phyloP scores from a whole-genome alignment of 2,329 filamentous ascomycete species.

The Aspergillus jensenii region DNA sequence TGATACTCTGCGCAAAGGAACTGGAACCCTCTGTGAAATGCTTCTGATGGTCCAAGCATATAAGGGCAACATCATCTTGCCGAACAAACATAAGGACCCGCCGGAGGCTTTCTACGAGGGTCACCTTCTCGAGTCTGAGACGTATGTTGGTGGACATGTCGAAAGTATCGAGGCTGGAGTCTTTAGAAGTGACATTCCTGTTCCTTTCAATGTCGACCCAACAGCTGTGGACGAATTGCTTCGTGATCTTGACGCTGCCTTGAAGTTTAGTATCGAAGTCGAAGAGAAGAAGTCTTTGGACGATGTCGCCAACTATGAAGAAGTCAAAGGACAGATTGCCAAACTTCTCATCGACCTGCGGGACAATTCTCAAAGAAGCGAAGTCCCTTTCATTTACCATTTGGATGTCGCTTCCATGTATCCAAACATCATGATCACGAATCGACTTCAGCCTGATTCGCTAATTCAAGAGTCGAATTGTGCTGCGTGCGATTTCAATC shows the following conservation, averaged over 20 bases:
- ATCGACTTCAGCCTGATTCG: constrained; percentile 95
- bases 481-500: constrained; percentile 96
- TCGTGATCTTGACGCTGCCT: constrained; percentile 78
- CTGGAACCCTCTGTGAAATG: constrained; percentile 99
- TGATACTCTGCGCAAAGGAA: constrained; percentile 91
- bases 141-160: constrained; percentile 96
- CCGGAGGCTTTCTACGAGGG: constrained; percentile 96
- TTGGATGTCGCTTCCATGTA: constrained; percentile 99
- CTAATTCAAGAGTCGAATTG: constrained; percentile 97
- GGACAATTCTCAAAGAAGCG: constrained; percentile 77
- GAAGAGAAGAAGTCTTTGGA: constrained; percentile 81
- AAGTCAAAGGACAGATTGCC: constrained; percentile 79
- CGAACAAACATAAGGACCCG: constrained; percentile 91
- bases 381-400: constrained; percentile 92
- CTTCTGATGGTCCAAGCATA: constrained; percentile 98
- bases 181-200: constrained; percentile 91
- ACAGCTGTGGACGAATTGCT: constrained; percentile 87
- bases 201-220: constrained; percentile 88
- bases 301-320: constrained; percentile 77
- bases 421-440: constrained; percentile 99
- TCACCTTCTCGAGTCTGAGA: constrained; percentile 93
- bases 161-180: constrained; percentile 99
- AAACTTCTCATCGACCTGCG: constrained; percentile 71
- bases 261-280: constrained; percentile 82
- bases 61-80: constrained; percentile 83